Evolutionary conservation across 2,329 filamentous ascomycete species (phyloP).

Genomic region (Cyphellophora europaea): DNA sequence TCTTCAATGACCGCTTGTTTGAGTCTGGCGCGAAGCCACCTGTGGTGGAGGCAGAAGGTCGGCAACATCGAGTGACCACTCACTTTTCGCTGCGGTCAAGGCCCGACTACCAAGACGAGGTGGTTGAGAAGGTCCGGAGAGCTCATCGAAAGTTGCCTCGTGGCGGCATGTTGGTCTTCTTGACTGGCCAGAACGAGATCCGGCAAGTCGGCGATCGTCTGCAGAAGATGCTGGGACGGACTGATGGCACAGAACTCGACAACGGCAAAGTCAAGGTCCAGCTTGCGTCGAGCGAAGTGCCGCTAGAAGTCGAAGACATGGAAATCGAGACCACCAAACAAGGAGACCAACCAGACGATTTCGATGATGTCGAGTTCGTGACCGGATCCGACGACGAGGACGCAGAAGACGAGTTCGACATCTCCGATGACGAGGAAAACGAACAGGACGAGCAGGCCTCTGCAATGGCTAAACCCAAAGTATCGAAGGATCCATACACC

Average conservation of each 20-base stretch:
- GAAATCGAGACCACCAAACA: constrained; percentile 58
- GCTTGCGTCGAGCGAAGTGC: constrained; percentile 66
- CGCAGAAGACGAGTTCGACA: constrained; percentile 53
- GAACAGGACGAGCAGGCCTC: constrained; percentile 28
- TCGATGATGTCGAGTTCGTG: constrained; percentile 48
- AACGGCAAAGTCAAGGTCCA: constrained; percentile 38
- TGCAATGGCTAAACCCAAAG: neutral
- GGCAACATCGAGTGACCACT: constrained; percentile 80
- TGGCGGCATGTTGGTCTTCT: constrained; percentile 84
- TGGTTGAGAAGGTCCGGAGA: constrained; percentile 74
- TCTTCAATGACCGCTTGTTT: constrained; percentile 82
- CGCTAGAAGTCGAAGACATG: constrained; percentile 76
- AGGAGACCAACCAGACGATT: constrained; percentile 42
- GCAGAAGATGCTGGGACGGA: constrained; percentile 36
- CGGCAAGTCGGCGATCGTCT: constrained; percentile 69
- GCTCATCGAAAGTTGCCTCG: constrained; percentile 85
- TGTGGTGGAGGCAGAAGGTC: constrained; percentile 79
- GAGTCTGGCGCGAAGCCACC: constrained; percentile 58
- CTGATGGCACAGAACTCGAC: neutral
- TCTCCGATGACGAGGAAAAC: constrained; percentile 54
- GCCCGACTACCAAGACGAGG: constrained; percentile 83
- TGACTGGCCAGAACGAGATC: constrained; percentile 93
- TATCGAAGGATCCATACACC: constrained; percentile 46
- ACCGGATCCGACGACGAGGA: constrained; percentile 50
- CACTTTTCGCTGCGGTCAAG: constrained; percentile 81